Conservation (phyloP, 306 rosid species). For the Astragalus membranaceus region DNA sequence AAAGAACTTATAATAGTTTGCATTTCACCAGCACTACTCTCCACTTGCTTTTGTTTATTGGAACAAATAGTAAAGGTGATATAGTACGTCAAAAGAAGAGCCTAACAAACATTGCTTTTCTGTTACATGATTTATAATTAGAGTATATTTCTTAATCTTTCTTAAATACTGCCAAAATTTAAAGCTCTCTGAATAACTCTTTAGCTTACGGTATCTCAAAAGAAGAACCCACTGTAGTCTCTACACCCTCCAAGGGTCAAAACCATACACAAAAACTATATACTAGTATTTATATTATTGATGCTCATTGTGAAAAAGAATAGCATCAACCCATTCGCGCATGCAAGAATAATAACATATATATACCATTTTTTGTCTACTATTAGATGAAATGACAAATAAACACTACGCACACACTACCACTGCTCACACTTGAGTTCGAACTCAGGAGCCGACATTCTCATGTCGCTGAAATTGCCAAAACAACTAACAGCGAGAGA, state of each 20-base stretch:
- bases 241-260: constrained; percentile 29
- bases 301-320: neutral
- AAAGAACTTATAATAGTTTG: neutral
- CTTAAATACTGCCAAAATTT: constrained; percentile 25
- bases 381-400: too few relatives aligned
- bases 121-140: neutral
- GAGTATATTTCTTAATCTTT: neutral
- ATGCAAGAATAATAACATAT: constrained; percentile 30
- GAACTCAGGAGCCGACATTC: too few relatives aligned
- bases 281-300: neutral
- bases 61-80: neutral
- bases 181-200: neutral
- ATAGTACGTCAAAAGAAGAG: constrained; percentile 37
- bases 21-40: neutral
- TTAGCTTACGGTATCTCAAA: constrained; percentile 40
- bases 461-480: too few relatives aligned
- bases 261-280: neutral
- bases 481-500: too few relatives aligned
- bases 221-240: constrained; percentile 54
- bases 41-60: neutral
- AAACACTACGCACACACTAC: too few relatives aligned
- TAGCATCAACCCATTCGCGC: constrained; percentile 29
- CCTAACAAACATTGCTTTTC: constrained; percentile 20
- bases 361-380: too few relatives aligned
- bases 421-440: too few relatives aligned